These are phyloP conservation scores for Helotiales sp. DNA, from an alignment of 2,329 filamentous ascomycete genomes.

Conservation along the genomic window DNA sequence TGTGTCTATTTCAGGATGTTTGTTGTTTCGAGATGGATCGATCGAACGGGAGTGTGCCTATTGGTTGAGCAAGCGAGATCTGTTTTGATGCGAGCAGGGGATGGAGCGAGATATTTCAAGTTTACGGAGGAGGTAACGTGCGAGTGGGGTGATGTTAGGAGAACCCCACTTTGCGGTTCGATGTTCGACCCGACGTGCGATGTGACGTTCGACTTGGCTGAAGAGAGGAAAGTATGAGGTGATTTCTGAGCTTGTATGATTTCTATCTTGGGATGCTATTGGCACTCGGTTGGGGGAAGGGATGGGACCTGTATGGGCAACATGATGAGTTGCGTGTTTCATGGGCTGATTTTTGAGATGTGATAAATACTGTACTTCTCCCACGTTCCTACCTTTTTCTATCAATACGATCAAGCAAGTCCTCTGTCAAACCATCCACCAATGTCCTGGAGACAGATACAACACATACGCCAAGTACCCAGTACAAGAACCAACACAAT, in stretches of 20 bases:
- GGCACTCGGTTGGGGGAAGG: neutral
- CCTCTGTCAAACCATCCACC: neutral
- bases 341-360: neutral
- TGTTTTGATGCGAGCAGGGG: too few relatives aligned
- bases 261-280: conserved; percentile 2
- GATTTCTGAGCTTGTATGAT: neutral
- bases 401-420: neutral
- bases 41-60: neutral
- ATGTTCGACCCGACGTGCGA: neutral
- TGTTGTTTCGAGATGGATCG: conserved; percentile 2
- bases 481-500: neutral
- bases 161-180: neutral
- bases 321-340: conserved; percentile 7
- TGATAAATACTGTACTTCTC: neutral
- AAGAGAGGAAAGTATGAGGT: neutral
- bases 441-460: conserved; percentile 6
- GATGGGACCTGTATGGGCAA: neutral
- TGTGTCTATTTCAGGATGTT: neutral
- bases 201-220: neutral
- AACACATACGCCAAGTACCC: neutral
- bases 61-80: neutral
- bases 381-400: neutral
- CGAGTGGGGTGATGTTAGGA: conserved; percentile 3
- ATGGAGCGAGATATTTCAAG: too few relatives aligned
- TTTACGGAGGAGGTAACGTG: neutral